A percentile compares a stretch with the other conserved stretches of the same genome.
Conservation (phyloP, 495 filamentous ascomycete genomes). For the Aspergillus sclerotioniger region DNA sequence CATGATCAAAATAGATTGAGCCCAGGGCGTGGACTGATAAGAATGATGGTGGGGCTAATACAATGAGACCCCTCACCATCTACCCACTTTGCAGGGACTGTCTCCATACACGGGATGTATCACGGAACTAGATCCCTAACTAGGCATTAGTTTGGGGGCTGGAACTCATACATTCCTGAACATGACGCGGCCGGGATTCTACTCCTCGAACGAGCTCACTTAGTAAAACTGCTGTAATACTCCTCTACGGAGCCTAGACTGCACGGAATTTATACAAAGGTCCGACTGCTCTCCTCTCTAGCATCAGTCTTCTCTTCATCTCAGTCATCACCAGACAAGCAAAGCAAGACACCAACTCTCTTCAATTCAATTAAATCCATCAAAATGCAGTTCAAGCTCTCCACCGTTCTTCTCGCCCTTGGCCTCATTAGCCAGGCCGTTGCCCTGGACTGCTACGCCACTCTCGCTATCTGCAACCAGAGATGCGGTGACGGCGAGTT, state of each 20-base stretch:
- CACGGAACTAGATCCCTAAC: too few species aligned
- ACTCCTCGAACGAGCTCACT: background rate
- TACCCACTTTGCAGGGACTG: too few species aligned
- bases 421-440: background rate
- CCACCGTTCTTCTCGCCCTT: background rate
- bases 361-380: background rate
- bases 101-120: too few species aligned
- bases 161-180: too few species aligned
- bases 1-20: too few species aligned
- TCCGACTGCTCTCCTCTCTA: background rate
- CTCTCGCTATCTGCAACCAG: background rate
- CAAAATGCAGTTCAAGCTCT: background rate
- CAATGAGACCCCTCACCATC: too few species aligned
- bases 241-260: background rate
- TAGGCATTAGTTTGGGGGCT: too few species aligned
- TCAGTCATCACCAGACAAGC: background rate
- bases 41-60: too few species aligned
- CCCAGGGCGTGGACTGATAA: too few species aligned
- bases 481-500: background rate
- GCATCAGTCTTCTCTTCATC: background rate
- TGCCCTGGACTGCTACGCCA: background rate
- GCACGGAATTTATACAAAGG: background rate
- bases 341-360: background rate
- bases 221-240: too few species aligned
- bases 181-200: too few species aligned